Conservation (phyloP, 2,329 filamentous ascomycete genomes). For the Diplodia intermedia region DNA sequence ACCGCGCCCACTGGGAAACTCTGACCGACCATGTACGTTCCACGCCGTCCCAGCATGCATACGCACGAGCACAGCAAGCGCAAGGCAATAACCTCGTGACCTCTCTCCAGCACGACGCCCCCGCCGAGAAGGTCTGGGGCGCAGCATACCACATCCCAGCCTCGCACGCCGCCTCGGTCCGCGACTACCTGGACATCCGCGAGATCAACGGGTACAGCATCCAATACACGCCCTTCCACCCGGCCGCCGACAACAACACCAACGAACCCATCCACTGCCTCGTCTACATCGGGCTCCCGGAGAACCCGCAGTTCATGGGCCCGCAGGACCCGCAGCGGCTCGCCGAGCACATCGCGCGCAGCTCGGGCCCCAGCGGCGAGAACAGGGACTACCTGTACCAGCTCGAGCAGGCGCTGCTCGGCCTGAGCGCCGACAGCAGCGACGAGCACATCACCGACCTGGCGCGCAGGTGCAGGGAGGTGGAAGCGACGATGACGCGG, state of each 20-base stretch:
- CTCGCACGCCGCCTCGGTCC: slow-evolving; percentile 77
- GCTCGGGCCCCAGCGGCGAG: slow-evolving; percentile 81
- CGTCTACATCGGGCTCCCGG: slow-evolving; percentile 93
- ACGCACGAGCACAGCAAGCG: too few relatives aligned
- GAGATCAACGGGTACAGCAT: slow-evolving; percentile 98
- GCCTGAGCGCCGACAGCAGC: slow-evolving; percentile 75
- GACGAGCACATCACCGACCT: slow-evolving; percentile 88
- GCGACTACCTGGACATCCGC: slow-evolving; percentile 89
- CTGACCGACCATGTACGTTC: slow-evolving; percentile 68
- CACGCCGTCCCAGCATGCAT: slow-evolving; percentile 25
- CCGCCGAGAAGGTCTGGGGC: slow-evolving; percentile 79
- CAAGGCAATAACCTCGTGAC: neutral
- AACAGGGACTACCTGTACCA: slow-evolving; percentile 89
- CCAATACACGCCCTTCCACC: slow-evolving; percentile 85
- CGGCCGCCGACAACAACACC: slow-evolving; percentile 48
- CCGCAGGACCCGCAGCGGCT: slow-evolving; percentile 79
- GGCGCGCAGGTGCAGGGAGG: slow-evolving; percentile 70
- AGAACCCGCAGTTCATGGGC: slow-evolving; percentile 90
- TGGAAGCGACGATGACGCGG: slow-evolving; percentile 61
- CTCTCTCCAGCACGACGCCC: slow-evolving; percentile 52
- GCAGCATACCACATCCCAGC: slow-evolving; percentile 85
- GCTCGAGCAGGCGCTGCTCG: slow-evolving; percentile 76
- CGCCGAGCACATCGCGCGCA: slow-evolving; percentile 79
- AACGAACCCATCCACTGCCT: slow-evolving; percentile 59
- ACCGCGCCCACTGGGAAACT: slow-evolving; percentile 80